Conservation (phyloP, 441 rosid species). For the Geranium incanum region DNA sequence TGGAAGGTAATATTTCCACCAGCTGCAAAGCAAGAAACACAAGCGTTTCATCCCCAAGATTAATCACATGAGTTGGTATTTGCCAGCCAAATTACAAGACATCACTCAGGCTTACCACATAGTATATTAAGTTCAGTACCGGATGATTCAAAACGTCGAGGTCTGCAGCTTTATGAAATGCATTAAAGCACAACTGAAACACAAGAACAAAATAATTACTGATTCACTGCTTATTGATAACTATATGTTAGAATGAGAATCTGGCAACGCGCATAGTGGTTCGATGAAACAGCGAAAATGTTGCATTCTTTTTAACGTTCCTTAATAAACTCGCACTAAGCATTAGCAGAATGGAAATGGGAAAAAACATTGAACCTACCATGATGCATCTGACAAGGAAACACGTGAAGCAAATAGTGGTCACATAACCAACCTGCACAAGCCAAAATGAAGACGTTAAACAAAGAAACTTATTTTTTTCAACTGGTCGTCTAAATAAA, state of each 20-base stretch:
- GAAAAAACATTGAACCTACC: conserved; percentile 38
- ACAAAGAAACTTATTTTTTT: not conserved
- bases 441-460: conserved; percentile 20
- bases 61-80: not conserved
- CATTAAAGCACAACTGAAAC: conserved; percentile 70
- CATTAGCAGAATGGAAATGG: not conserved
- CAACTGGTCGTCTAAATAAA: conserved; percentile 3
- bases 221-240: no score
- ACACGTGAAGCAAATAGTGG: conserved; percentile 78
- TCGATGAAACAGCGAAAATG: not conserved
- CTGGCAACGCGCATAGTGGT: no score
- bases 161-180: conserved; percentile 67
- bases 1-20: conserved; percentile 80
- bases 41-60: conserved; percentile 1
- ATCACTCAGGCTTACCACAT: conserved; percentile 42
- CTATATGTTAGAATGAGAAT: no score
- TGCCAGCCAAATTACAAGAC: no score
- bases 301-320: not conserved
- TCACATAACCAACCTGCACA: conserved; percentile 86
- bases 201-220: conserved; percentile 13
- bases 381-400: conserved; percentile 80
- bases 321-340: not conserved
- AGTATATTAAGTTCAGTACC: conserved; percentile 66
- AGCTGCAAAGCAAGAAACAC: conserved; percentile 37
- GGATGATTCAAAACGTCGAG: conserved; percentile 82